These are phyloP conservation scores for Trichoderma afroharzianum DNA, from an alignment of 2,329 filamentous ascomycete species.

Conservation along the genomic window DNA sequence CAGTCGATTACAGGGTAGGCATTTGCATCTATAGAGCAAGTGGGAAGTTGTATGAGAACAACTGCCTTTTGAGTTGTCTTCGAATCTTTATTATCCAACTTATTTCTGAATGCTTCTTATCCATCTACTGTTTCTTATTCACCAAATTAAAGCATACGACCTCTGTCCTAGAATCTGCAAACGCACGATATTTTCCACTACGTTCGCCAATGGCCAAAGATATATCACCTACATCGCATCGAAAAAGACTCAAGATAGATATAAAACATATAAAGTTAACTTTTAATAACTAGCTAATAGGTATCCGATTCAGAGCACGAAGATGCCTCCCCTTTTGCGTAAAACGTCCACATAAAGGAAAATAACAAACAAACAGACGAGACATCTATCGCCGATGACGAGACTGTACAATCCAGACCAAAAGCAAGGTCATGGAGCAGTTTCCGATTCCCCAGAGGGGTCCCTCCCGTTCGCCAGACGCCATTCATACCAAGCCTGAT, in stretches of 20 bases:
- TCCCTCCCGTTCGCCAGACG: conserved; percentile 7
- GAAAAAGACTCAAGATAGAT: neutral
- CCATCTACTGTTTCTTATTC: neutral
- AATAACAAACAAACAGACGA: neutral
- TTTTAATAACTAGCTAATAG: neutral
- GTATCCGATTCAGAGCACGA: neutral
- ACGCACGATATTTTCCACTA: neutral
- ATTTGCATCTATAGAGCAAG: neutral
- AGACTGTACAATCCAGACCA: neutral
- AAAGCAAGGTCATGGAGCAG: neutral
- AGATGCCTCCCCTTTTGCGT: neutral
- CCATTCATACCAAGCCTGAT: conserved; percentile 5
- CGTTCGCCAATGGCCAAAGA: neutral
- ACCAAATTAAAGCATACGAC: neutral
- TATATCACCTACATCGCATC: neutral
- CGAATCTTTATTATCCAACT: neutral
- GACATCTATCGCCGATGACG: neutral
- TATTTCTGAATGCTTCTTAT: neutral
- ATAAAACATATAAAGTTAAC: neutral
- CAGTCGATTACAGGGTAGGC: neutral
- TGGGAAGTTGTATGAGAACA: neutral
- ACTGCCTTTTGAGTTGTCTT: neutral
- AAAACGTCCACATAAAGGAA: neutral
- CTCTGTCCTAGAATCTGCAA: neutral
- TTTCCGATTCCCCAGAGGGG: neutral